These are phyloP conservation scores for Jaltomata sinuosa DNA, from an alignment of 257 asterid species.

Conservation along the genomic window DNA sequence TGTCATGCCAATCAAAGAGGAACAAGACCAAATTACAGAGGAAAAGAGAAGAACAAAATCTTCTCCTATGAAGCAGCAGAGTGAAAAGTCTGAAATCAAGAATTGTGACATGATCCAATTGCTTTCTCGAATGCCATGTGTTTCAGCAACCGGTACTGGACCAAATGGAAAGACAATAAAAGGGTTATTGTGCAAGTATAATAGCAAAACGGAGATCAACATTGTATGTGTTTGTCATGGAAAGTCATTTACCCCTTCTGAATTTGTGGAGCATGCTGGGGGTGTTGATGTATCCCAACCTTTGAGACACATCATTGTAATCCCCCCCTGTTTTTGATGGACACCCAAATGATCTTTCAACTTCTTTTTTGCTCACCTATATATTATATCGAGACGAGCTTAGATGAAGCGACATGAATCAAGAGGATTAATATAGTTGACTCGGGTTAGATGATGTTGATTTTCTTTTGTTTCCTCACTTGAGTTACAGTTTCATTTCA, in stretches of 20 bases:
- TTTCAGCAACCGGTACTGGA: slow-evolving; percentile 59
- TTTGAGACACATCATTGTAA: slow-evolving; percentile 47
- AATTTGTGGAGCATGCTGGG: slow-evolving; percentile 75
- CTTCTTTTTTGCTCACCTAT: no score
- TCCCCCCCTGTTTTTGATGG: slow-evolving; percentile 11
- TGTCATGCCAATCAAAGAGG: not conserved
- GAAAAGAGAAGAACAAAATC: not conserved
- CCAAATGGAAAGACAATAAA: slow-evolving; percentile 57
- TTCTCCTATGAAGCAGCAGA: not conserved
- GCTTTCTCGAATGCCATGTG: slow-evolving; percentile 39
- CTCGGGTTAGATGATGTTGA: no score
- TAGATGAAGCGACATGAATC: no score
- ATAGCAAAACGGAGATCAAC: slow-evolving; percentile 30
- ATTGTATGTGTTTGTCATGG: slow-evolving; percentile 68
- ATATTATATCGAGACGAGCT: not conserved
- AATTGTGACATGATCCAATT: not conserved
- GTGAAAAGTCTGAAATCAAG: not conserved
- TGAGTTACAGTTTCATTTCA: no score
- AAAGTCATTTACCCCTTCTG: slow-evolving; percentile 48
- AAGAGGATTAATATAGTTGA: no score
- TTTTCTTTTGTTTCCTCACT: no score
- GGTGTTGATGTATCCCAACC: slow-evolving; percentile 42
- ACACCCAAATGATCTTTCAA: not conserved
- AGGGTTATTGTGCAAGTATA: slow-evolving; percentile 47
- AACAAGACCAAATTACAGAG: not conserved